Evolutionary conservation across 2,329 filamentous ascomycete species (phyloP), one percentile per base, ranked within the genome.

Genomic region (Daldinia sp.): DNA sequence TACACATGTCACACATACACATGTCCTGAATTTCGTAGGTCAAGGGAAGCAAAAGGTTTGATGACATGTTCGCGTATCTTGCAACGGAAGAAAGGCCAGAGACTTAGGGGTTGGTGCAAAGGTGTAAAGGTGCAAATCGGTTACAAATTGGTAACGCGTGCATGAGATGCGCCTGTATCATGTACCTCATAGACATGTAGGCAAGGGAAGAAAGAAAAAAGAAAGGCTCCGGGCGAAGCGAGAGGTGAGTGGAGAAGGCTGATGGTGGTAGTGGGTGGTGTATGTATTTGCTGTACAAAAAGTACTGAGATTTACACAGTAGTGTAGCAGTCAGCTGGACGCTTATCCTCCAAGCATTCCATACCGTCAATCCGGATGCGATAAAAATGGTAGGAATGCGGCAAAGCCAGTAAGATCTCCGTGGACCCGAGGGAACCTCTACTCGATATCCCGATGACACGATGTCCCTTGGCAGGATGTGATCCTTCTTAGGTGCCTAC

Each of bases 251-350:
- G 65, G 67, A 64, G 59, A 68, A 46, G 35, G 53, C 59, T 73
- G 60, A 62, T 65, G 67, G 65, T 69, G 67, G 67, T 59, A 15
- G 41, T 63, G 54, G 56, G 61, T 23, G 51, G 60, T 57, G 35
- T 28, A n/a, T 33, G 53, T 67, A 63, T 51, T 18, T 13, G 13
- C 12, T 64, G 53, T 64, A 64, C 20, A 28, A 54, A 28, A 54
- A 53, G 23, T 63, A 46, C 39, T 51, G 53, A 35, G n/a, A 44
- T 62, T 46, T 54, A 60, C 48, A 33, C 26, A 28, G 20, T 42
- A 42, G 46, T 63, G 57, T 65, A 63, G 63, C 63, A 33, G 64
- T 73, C 69, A 73, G 67, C 69, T 73, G 69, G 67, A 69, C 67
- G 62, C 65, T 66, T 66, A 64, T 58, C n/a, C 18, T 33, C 41